Conservation (phyloP, 768 basidiomycete species). For the Boletus subcaerulescens region DNA sequence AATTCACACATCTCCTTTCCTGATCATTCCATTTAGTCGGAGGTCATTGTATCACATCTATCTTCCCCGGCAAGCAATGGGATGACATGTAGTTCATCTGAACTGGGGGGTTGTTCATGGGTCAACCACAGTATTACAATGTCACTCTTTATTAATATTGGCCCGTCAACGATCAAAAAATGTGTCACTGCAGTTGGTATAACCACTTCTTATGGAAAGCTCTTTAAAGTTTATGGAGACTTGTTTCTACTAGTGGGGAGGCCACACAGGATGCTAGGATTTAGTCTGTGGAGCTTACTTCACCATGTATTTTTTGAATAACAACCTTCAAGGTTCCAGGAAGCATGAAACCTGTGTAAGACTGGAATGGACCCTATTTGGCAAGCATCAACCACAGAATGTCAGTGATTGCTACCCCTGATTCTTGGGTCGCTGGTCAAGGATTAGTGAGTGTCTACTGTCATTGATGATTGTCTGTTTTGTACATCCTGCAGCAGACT, state of each 20-base stretch:
- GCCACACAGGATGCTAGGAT: slow-evolving; percentile 68
- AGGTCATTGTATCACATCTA: slow-evolving; percentile 36
- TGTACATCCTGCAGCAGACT: slow-evolving; percentile 44
- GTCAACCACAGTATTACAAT: slow-evolving; percentile 31
- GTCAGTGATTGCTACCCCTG: slow-evolving; percentile 76
- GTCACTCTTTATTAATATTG: slow-evolving; percentile 47
- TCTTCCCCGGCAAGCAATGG: slow-evolving; percentile 29
- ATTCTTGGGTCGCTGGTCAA: slow-evolving; percentile 79
- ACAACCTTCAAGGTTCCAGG: slow-evolving; percentile 65
- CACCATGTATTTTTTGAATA: slow-evolving; percentile 9
- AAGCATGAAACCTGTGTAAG: slow-evolving; percentile 78
- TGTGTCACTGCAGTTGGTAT: slow-evolving; percentile 61
- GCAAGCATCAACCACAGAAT: slow-evolving; percentile 88
- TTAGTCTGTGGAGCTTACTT: slow-evolving; percentile 52
- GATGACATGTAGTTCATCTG: slow-evolving; percentile 53
- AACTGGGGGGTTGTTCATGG: slow-evolving; percentile 28
- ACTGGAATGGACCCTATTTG: slow-evolving; percentile 74
- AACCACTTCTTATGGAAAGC: slow-evolving; percentile 76
- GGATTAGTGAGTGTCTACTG: slow-evolving; percentile 53
- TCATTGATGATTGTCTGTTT: not conserved
- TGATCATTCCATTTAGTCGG: slow-evolving; percentile 55
- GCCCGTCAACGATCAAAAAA: slow-evolving; percentile 47
- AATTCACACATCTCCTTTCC: slow-evolving; percentile 43
- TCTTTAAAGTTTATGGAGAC: slow-evolving; percentile 87
- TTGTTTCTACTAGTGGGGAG: slow-evolving; percentile 85